Conservation (phyloP, 257 asterid species). For the Solanum dulcamara region DNA sequence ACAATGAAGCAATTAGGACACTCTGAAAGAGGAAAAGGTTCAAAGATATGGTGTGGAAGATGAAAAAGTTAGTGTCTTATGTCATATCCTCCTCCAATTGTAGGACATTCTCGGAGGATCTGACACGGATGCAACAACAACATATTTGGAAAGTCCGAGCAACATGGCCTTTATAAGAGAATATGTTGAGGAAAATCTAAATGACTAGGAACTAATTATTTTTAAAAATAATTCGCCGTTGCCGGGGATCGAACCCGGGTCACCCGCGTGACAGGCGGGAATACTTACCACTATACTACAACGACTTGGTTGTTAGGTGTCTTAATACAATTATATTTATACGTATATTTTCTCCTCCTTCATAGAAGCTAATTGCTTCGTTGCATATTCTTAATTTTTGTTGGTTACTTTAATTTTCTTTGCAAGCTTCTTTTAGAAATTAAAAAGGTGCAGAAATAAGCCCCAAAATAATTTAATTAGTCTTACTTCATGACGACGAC, state of each 20-base stretch:
- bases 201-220: neutral
- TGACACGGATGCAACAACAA: neutral
- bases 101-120: neutral
- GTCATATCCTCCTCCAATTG: neutral
- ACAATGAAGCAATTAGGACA: slow-evolving; percentile 28
- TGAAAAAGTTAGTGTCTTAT: neutral
- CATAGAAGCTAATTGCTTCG: neutral
- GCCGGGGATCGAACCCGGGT: slow-evolving; percentile 69
- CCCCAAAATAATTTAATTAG: neutral
- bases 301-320: neutral
- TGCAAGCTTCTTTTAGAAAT: neutral
- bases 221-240: slow-evolving; percentile 18
- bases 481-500: neutral
- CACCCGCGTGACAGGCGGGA: slow-evolving; percentile 65
- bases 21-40: slow-evolving; percentile 16
- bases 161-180: neutral
- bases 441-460: neutral
- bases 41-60: slow-evolving; percentile 55
- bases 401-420: too few relatives aligned
- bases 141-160: neutral
- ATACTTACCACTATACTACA: slow-evolving; percentile 61
- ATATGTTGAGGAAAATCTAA: neutral
- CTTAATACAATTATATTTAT: fast-evolving
- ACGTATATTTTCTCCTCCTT: too few relatives aligned
- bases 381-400: neutral